Conservation (phyloP, 176 grass and related monocot genomes). For the Saccharum officinarum region DNA sequence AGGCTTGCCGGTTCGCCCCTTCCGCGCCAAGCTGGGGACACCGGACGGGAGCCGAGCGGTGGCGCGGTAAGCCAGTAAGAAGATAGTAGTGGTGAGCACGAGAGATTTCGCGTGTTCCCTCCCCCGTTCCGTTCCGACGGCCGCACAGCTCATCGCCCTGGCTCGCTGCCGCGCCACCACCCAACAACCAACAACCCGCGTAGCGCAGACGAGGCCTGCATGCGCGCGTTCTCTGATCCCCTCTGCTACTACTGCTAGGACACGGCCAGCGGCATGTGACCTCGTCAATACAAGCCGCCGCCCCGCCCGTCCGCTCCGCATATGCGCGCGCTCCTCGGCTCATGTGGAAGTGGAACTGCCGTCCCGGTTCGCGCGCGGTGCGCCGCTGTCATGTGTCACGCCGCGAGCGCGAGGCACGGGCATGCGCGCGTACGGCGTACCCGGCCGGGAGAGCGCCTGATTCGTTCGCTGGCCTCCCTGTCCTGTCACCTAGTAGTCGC, state of each 20-base stretch:
- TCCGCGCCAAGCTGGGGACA: neutral
- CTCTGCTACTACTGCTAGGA: neutral
- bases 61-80: neutral
- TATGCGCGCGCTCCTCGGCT: neutral
- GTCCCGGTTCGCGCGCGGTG: neutral
- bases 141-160: conserved; percentile 35
- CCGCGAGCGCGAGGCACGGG: neutral
- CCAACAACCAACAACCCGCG: conserved; percentile 45
- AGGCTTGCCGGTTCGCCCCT: conserved; percentile 38
- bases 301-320: neutral
- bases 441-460: neutral
- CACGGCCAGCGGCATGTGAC: conserved; percentile 36
- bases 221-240: conserved; percentile 23
- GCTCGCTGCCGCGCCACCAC: conserved; percentile 42
- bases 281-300: neutral
- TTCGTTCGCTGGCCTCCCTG: neutral
- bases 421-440: neutral
- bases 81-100: conserved; percentile 18
- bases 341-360: neutral
- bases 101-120: conserved; percentile 49
- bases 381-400: conserved; percentile 7
- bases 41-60: neutral
- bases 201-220: neutral
- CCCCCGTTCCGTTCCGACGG: neutral
- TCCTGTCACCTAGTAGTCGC: neutral